phyloP scores from a whole-genome alignment of 495 filamentous ascomycete species.

The Lentithecium fluviatile region DNA sequence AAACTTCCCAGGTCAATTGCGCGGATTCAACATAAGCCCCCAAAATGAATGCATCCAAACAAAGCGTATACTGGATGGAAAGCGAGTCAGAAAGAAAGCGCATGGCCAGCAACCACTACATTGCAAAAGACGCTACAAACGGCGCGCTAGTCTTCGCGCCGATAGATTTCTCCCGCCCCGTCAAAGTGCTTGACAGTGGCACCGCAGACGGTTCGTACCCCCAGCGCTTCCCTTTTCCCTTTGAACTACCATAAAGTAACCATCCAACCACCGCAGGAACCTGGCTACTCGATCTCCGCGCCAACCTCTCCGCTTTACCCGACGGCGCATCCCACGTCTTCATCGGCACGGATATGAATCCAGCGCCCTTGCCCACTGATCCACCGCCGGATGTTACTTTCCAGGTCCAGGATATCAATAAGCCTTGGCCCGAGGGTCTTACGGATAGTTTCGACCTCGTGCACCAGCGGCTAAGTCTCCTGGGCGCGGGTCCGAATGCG shows the following conservation, averaged over 20 bases:
- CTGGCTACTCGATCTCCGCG: neutral
- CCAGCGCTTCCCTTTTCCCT: no score
- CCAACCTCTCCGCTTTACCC: no score
- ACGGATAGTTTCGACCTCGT: neutral
- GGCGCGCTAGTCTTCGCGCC: neutral
- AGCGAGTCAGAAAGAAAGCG: slow-evolving; percentile 2
- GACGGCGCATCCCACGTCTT: neutral
- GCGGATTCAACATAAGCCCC: no score
- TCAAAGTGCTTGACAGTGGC: neutral
- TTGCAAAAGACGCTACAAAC: slow-evolving; percentile 1
- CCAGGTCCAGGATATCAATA: slow-evolving; percentile 3
- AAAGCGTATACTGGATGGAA: slow-evolving; percentile 13
- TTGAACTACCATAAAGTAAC: no score
- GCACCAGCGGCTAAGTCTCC: neutral
- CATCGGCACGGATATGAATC: slow-evolving; percentile 6
- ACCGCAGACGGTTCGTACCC: slow-evolving; percentile 1
- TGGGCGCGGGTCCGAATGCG: neutral
- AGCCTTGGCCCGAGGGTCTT: neutral
- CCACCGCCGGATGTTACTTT: neutral
- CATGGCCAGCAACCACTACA: slow-evolving; percentile 1
- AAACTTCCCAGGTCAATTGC: no score
- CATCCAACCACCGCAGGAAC: neutral
- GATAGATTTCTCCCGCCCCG: neutral
- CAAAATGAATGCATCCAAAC: no score
- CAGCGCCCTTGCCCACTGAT: neutral